Percentiles rank a stretch among this genome's conserved stretches.
These are phyloP conservation scores for Sarcocystis neurona DNA, from an alignment of 169 alveolate species.

Conservation along the genomic window DNA sequence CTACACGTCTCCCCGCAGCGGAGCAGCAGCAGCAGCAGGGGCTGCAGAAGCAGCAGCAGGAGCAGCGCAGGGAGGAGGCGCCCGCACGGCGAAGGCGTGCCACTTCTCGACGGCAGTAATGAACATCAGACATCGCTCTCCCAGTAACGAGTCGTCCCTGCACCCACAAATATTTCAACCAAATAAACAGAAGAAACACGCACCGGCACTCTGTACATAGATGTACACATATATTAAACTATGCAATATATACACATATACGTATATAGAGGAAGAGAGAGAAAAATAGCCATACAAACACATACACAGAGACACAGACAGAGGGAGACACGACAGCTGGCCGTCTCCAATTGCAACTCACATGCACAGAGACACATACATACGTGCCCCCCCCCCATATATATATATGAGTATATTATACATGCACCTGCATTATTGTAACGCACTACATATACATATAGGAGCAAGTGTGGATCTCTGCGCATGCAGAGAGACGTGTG, in stretches of 20 bases:
- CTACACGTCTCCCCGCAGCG: no score
- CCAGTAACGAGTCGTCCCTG: slow-evolving; percentile 64
- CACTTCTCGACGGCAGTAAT: slow-evolving; percentile 54
- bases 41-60: no score
- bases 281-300: neutral
- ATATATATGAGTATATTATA: neutral
- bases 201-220: neutral
- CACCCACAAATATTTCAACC: neutral
- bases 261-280: neutral
- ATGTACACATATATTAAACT: neutral
- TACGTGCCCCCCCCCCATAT: neutral
- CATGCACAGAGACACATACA: neutral
- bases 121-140: slow-evolving; percentile 32
- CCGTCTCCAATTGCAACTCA: neutral
- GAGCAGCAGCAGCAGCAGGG: no score
- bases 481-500: no score
- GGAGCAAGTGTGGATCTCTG: neutral
- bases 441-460: neutral
- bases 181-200: neutral
- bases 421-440: neutral
- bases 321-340: neutral
- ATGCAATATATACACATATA: neutral
- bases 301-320: neutral
- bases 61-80: no score
- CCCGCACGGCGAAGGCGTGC: slow-evolving; percentile 46